Conservation (phyloP, 2,329 filamentous ascomycete genomes). For the Coniochaeta sp. region DNA sequence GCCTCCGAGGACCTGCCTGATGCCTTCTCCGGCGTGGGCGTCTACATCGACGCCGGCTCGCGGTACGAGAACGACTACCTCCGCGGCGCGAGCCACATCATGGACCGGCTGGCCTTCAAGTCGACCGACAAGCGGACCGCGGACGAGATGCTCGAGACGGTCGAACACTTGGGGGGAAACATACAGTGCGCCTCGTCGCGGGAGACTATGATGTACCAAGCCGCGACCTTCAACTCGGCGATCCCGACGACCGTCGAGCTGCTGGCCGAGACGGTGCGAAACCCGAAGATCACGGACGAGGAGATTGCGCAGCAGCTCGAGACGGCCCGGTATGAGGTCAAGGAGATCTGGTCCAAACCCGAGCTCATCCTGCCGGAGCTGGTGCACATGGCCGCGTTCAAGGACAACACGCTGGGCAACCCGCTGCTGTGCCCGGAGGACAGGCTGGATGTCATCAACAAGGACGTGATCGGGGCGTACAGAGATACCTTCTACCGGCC, state of each 20-base stretch:
- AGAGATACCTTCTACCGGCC: constrained; percentile 78
- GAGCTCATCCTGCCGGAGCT: constrained; percentile 93
- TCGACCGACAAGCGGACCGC: constrained; percentile 64
- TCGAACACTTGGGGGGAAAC: constrained; percentile 88
- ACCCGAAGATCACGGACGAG: constrained; percentile 75
- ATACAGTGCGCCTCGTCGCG: constrained; percentile 94
- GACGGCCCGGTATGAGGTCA: constrained; percentile 92
- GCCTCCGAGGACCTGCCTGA: constrained; percentile 92
- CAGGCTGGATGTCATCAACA: constrained; percentile 67
- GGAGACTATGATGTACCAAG: constrained; percentile 98
- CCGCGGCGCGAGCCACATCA: constrained; percentile 88
- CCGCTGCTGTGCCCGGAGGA: constrained; percentile 87
- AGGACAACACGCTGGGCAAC: constrained; percentile 92
- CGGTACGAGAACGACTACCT: constrained; percentile 83
- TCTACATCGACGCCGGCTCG: constrained; percentile 93
- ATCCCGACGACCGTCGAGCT: constrained; percentile 77
- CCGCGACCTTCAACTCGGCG: constrained; percentile 91
- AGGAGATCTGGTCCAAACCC: constrained; percentile 95
- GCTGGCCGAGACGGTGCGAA: constrained; percentile 87
- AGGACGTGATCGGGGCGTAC: constrained; percentile 68
- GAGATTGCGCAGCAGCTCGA: constrained; percentile 83
- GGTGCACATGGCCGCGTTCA: constrained; percentile 91
- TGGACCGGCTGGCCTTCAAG: constrained; percentile 94
- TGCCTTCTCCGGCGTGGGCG: constrained; percentile 88
- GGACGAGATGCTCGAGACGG: constrained; percentile 79